Evolutionary conservation across 345 rosid genomes (phyloP).

Genomic region (Raphanus raphanistrum): DNA sequence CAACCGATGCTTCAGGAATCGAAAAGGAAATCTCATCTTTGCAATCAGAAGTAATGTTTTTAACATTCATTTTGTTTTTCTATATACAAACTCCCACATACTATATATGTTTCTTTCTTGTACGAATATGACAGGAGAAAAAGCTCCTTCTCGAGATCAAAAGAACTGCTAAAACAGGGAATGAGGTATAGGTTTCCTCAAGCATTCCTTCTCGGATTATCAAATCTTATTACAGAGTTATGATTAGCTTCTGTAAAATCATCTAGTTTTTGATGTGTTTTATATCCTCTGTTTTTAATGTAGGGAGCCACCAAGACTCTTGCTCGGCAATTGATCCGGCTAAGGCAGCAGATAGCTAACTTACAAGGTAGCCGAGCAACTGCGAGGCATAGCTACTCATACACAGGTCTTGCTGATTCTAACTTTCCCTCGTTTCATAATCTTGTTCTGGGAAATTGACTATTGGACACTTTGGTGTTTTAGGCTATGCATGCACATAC

Average conservation of each 20-base stretch:
- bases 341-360: slow-evolving; percentile 85
- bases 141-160: slow-evolving; percentile 91
- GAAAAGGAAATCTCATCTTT: slow-evolving; percentile 88
- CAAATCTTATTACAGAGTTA: too few relatives aligned
- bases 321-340: slow-evolving; percentile 83
- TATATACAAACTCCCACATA: neutral
- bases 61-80: neutral
- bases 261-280: neutral
- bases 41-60: slow-evolving; percentile 63
- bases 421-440: neutral
- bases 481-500: slow-evolving; percentile 96
- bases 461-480: slow-evolving; percentile 13
- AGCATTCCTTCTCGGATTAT: neutral
- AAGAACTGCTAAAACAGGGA: slow-evolving; percentile 88
- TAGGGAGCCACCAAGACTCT: slow-evolving; percentile 85
- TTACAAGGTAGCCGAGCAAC: slow-evolving; percentile 95
- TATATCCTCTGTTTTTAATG: slow-evolving; percentile 21
- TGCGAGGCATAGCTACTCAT: slow-evolving; percentile 98
- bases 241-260: neutral
- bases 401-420: slow-evolving; percentile 60
- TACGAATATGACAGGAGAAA: slow-evolving; percentile 62
- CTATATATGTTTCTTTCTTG: slow-evolving; percentile 20
- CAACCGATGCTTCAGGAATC: slow-evolving; percentile 47
- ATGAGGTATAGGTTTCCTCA: slow-evolving; percentile 53
- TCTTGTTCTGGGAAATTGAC: neutral